Evolutionary conservation across 441 rosid genomes (phyloP).

Genomic region (Erodium trifolium): DNA sequence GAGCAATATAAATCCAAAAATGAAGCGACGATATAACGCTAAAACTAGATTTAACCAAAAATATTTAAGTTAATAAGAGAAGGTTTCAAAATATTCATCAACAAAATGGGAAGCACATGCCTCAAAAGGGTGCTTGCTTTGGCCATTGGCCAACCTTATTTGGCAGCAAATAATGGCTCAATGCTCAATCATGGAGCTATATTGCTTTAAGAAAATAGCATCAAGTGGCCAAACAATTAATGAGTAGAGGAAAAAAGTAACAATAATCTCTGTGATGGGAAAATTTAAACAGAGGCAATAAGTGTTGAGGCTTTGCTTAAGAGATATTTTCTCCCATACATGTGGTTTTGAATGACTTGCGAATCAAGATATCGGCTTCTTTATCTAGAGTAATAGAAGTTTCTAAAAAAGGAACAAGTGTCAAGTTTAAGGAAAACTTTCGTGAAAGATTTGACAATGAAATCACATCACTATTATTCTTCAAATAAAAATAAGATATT

Average conservation of each 20-base stretch:
- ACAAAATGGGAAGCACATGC: neutral
- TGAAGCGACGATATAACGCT: too few relatives aligned
- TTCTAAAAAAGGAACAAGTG: neutral
- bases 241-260: too few relatives aligned
- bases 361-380: neutral
- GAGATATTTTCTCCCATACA: neutral
- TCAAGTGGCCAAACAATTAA: neutral
- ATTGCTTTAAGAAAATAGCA: neutral
- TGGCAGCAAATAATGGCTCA: slow-evolving; percentile 1
- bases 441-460: neutral
- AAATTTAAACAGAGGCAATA: too few relatives aligned
- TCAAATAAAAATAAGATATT: neutral
- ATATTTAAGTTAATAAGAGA: too few relatives aligned
- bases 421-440: neutral
- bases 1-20: too few relatives aligned
- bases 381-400: neutral
- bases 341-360: neutral
- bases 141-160: neutral
- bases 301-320: neutral
- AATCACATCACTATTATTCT: too few relatives aligned
- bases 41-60: too few relatives aligned
- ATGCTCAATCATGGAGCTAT: slow-evolving; percentile 2
- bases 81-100: too few relatives aligned
- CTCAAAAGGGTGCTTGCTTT: neutral
- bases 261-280: too few relatives aligned